Conservation (phyloP, 306 rosid species). For the Vigna hirtella region DNA sequence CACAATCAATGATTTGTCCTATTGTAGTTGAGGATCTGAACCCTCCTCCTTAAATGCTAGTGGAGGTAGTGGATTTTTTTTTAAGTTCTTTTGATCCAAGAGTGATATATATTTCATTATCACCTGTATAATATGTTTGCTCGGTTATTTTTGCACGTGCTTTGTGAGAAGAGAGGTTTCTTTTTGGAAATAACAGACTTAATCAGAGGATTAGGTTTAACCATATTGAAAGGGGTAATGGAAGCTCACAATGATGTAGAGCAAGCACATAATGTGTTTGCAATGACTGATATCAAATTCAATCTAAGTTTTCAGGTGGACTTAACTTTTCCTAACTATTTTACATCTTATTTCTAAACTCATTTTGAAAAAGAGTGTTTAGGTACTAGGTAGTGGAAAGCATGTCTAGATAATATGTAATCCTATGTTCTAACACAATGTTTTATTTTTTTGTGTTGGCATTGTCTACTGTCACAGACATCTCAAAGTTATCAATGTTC, state of each 20-base stretch:
- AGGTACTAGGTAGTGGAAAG: constrained; percentile 44
- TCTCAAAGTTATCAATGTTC: too few relatives aligned
- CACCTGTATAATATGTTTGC: constrained; percentile 8
- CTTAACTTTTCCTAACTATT: constrained; percentile 54
- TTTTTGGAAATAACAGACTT: constrained; percentile 94
- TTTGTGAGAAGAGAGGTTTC: constrained; percentile 94
- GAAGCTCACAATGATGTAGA: constrained; percentile 79
- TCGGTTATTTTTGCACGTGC: constrained; percentile 65
- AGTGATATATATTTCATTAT: background rate
- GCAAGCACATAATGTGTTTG: constrained; percentile 69
- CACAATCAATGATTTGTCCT: constrained; percentile 84
- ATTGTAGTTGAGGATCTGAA: constrained; percentile 91
- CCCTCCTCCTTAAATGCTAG: constrained; percentile 90
- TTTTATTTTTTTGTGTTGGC: constrained; percentile 34
- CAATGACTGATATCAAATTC: constrained; percentile 79
- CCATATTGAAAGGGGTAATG: constrained; percentile 90
- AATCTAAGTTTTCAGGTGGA: constrained; percentile 51
- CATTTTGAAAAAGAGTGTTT: constrained; percentile 39
- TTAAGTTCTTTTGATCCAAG: constrained; percentile 17
- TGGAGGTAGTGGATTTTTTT: constrained; percentile 66
- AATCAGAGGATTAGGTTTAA: constrained; percentile 90
- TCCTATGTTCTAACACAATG: constrained; percentile 33
- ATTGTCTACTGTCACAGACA: constrained; percentile 1
- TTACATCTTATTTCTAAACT: constrained; percentile 37
- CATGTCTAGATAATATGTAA: constrained; percentile 36